Evolutionary conservation across 2,329 filamentous ascomycete genomes (phyloP).

Genomic region (Aspergillus melleus): DNA sequence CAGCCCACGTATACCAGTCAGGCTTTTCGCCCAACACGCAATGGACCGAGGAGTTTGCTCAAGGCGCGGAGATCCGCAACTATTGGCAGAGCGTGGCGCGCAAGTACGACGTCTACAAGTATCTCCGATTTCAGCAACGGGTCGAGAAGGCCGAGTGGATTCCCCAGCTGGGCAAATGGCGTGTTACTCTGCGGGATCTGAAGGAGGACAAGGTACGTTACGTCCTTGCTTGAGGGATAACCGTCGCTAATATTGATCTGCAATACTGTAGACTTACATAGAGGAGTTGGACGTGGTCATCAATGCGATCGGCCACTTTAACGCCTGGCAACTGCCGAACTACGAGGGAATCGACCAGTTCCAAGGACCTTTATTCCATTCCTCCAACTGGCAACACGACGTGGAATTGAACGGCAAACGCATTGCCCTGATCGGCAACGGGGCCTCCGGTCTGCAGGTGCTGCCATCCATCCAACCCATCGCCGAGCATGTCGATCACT

Average conservation of each 20-base stretch:
- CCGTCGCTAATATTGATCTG: conserved; percentile 29
- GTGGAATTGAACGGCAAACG: conserved; percentile 52
- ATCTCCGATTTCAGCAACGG: conserved; percentile 56
- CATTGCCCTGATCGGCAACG: conserved; percentile 64
- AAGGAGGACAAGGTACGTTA: conserved; percentile 26
- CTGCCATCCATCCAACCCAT: conserved; percentile 42
- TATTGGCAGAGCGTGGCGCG: conserved; percentile 65
- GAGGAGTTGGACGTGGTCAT: conserved; percentile 62
- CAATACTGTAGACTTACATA: conserved; percentile 32
- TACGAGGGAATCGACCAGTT: conserved; percentile 60
- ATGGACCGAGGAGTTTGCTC: conserved; percentile 69
- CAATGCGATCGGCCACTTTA: conserved; percentile 65
- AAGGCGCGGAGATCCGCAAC: conserved; percentile 64
- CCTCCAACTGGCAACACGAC: conserved; percentile 59
- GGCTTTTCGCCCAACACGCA: conserved; percentile 67
- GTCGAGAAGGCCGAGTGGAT: conserved; percentile 61
- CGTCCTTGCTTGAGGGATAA: background rate
- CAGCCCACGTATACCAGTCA: conserved; percentile 69
- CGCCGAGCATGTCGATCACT: conserved; percentile 59
- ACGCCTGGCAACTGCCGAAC: conserved; percentile 63
- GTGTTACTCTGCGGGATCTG: conserved; percentile 44
- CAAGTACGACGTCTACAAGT: conserved; percentile 65
- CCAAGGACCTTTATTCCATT: conserved; percentile 59
- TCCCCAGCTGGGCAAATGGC: conserved; percentile 55
- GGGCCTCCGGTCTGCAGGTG: conserved; percentile 60